These are phyloP conservation scores for Vicia villosa DNA, from an alignment of 306 rosid species.

Conservation along the genomic window DNA sequence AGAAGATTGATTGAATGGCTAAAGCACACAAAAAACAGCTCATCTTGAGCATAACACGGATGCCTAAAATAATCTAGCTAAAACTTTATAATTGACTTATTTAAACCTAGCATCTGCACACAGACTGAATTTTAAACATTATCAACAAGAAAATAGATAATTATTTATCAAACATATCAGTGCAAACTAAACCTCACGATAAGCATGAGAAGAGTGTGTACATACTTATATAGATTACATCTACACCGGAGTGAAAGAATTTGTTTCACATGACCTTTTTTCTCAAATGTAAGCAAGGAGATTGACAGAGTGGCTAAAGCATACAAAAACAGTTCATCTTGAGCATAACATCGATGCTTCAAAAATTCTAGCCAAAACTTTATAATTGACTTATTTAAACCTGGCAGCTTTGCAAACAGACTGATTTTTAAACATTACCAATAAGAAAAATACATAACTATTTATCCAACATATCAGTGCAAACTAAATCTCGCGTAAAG, in stretches of 20 bases:
- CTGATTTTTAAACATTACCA: conserved; percentile 19
- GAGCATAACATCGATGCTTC: not conserved
- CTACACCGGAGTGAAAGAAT: not conserved
- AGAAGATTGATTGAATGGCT: not conserved
- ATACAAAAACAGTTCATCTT: not conserved
- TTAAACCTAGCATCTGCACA: conserved; percentile 14
- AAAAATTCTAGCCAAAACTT: conserved; percentile 1
- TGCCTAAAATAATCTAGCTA: conserved; percentile 4
- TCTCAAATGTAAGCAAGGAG: no score
- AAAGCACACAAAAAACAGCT: not conserved
- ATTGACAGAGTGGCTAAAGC: no score
- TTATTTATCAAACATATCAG: conserved; percentile 1
- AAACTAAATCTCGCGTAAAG: not conserved
- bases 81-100: conserved; percentile 10
- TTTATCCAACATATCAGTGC: conserved; percentile 12
- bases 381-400: conserved; percentile 11
- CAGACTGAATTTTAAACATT: conserved; percentile 15
- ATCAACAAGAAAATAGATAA: not conserved
- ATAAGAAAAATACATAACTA: not conserved
- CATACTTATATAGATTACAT: not conserved
- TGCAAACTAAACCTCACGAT: not conserved
- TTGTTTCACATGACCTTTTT: no score
- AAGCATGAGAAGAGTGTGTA: conserved; percentile 9
- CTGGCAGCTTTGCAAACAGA: conserved; percentile 1
- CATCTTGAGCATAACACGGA: not conserved